Evolutionary conservation across 345 rosid genomes (phyloP), one percentile per base, ranked within the genome.

Genomic region (Lepidium africanum): DNA sequence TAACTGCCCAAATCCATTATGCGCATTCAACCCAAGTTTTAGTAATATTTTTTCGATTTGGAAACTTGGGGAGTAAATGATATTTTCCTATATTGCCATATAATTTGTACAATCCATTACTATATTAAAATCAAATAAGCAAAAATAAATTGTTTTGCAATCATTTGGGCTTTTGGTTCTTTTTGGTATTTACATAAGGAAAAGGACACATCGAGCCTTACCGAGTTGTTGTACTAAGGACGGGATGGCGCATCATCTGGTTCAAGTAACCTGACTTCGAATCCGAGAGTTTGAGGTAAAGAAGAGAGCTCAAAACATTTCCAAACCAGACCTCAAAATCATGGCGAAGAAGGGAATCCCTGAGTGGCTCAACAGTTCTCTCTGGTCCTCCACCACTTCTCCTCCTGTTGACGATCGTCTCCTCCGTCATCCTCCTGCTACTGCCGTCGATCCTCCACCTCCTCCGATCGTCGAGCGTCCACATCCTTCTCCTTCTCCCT

Each of bases 291-390:
- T 51, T 7, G 10, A n/a, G 36, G 12, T 5, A 25, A 30, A 15
- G 40, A 12, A 19, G 32, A 56, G 38, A 35, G 6, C 41, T 46
- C 52, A 0, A 33, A 16, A 16, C 19, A 15, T 46, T 57, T 63
- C 21, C 68, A 45, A 73, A 59, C 38, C 60, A 38, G 37, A 47
- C 13, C 7, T 19, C 52, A 47, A 50, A 49, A 1, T 17, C 21
- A 55, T 90, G 97, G 89, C 78, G 75, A 93, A 81, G 84, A 93
- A 90, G 78, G 79, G 78, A 30, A 85, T 90, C 21, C 98, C 98
- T 38, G 98, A 93, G 80, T 93, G 98, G 98, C 92, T 93, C 77
- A 93, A 93, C 79, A 93, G 94, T 74, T 84, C 97, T 19, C 77
- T 93, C 56, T 93, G 97, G 97, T 85, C 88, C 55, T 81, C 87